These are phyloP conservation scores for Trypanosoma platydactyli DNA, from an alignment of 208 protist species.

Conservation along the genomic window DNA sequence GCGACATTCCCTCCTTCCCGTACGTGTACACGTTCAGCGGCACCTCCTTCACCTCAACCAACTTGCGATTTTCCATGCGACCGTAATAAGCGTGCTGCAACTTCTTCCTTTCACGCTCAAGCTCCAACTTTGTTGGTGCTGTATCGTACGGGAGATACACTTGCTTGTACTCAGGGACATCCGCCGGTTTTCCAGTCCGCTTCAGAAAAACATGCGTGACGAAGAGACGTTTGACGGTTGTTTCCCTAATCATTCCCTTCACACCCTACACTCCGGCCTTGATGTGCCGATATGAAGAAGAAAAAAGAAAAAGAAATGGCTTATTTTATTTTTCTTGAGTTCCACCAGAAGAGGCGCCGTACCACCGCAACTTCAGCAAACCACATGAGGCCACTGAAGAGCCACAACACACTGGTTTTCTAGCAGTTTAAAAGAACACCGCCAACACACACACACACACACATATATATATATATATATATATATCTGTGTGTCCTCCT, in stretches of 20 bases:
- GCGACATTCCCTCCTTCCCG: conserved; percentile 91
- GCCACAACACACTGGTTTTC: too few species aligned
- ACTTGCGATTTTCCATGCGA: conserved; percentile 71
- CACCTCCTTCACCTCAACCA: conserved; percentile 86
- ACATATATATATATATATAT: too few species aligned
- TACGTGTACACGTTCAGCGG: conserved; percentile 92
- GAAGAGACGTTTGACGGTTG: conserved; percentile 11
- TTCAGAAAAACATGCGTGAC: conserved; percentile 44
- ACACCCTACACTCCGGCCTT: neutral
- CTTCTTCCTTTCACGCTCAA: conserved; percentile 72
- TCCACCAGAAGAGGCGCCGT: too few species aligned
- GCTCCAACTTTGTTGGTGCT: conserved; percentile 71
- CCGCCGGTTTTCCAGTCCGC: conserved; percentile 75
- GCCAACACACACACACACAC: too few species aligned
- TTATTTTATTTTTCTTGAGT: conserved; percentile 21
- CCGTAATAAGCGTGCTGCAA: conserved; percentile 71
- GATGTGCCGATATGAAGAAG: neutral
- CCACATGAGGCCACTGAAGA: too few species aligned
- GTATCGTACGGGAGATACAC: conserved; percentile 87
- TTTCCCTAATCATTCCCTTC: conserved; percentile 24
- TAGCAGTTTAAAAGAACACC: too few species aligned
- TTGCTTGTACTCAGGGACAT: conserved; percentile 85
- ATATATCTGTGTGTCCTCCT: conserved; percentile 1
- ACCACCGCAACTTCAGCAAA: too few species aligned
- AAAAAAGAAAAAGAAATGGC: conserved; percentile 3